Conservation (phyloP, 1,284 basidiomycete genomes). For the Tranzscheliella williamsii region DNA sequence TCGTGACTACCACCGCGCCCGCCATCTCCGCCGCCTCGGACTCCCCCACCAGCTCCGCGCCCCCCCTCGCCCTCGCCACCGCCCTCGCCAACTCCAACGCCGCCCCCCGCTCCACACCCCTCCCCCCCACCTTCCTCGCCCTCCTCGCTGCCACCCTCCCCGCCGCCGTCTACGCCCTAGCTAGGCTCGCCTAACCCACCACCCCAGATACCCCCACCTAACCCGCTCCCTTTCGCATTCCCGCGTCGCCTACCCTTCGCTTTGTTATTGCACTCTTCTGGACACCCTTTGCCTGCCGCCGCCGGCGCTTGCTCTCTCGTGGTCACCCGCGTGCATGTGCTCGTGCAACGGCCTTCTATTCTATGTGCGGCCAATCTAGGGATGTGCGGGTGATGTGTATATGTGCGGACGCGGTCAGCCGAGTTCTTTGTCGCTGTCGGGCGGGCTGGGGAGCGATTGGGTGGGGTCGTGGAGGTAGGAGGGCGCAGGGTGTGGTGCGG, state of each 20-base stretch:
- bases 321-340: no score
- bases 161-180: not conserved
- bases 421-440: constrained; percentile 32
- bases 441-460: constrained; percentile 26
- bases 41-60: not conserved
- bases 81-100: not conserved
- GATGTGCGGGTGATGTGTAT: not conserved
- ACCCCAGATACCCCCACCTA: no score
- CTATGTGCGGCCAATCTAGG: no score
- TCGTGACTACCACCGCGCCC: constrained; percentile 14
- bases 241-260: not conserved
- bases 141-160: not conserved
- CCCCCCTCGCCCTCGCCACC: no score
- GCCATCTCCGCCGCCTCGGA: not conserved
- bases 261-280: no score
- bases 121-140: not conserved
- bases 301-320: no score
- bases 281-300: no score
- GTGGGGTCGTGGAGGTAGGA: constrained; percentile 28
- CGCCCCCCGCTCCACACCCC: not conserved
- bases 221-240: not conserved
- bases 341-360: no score
- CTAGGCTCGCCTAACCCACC: no score
- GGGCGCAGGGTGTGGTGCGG: not conserved
- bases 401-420: not conserved